Evolutionary conservation across 768 basidiomycete species (phyloP), one percentile per base, ranked within the genome.

Genomic region (Daedaleopsis nitida): DNA sequence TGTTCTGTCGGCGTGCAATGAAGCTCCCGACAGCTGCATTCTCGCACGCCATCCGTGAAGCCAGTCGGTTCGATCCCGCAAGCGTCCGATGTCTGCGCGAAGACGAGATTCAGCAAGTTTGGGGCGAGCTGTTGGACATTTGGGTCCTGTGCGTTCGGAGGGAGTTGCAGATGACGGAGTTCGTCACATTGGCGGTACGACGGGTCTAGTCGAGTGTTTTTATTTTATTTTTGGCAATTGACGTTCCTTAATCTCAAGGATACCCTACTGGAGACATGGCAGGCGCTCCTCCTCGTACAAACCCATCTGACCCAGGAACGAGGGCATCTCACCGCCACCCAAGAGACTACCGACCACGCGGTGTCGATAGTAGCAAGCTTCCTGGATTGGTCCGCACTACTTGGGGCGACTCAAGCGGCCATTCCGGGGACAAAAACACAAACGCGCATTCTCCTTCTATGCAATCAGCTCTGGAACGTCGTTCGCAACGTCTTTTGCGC

Each of bases 281-380:
- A 83, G 62, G 78, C 81, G 0, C 75, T 89, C 17, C 72, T 89
- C n/a, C 78, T 85, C 24, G 79, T 73, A 17, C 80, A 78, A 45
- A 73, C 80, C 11, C 77, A 81, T 53, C 67, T 81, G 12, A 76
- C 77, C 0, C 77, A 81, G 57, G 76, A 70, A 21, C 68, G 68
- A 35, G 72, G 70, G 1, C 76, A 79, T 63, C 66, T 78, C 13
- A 73, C 76, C 1, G 63, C 77, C 3, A 60, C 75, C 17, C 58
- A 78, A 0, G 66, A 73, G 5, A 73, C 79, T 52, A 72, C 78
- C 16, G 69, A 63, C 16, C 71, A 66, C 48, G 64, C 80, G 2
- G 74, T 78, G 0, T 62, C 69, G 3, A 69, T 78, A 21, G 59
- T 86, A 8, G 63, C 65, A 12, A 69, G 69, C 2, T 78, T 85